phyloP scores from a whole-genome alignment of 2,329 filamentous ascomycete species.

The Tolypocladium pustulatum region DNA sequence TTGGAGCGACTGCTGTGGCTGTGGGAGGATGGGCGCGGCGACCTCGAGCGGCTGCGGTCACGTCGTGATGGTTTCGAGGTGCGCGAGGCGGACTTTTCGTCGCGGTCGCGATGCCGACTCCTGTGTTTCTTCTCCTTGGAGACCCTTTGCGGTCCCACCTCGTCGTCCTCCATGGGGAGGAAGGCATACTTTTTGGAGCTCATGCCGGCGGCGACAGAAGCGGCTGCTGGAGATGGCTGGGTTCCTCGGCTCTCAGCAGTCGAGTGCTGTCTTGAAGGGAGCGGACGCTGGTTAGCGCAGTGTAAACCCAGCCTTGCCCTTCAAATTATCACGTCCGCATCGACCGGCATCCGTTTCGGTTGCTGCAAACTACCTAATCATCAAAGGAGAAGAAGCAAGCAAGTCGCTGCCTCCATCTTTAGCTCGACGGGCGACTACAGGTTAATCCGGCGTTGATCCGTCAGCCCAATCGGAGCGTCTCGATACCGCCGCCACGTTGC shows the following conservation, averaged over 20 bases:
- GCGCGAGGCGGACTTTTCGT: conserved; percentile 11
- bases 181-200: conserved; percentile 55
- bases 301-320: neutral
- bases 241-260: neutral
- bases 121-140: conserved; percentile 37
- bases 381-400: neutral
- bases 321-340: neutral
- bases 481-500: conserved; percentile 9
- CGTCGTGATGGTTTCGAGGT: conserved; percentile 13
- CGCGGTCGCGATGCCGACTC: conserved; percentile 26
- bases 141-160: conserved; percentile 44
- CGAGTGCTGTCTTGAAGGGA: neutral
- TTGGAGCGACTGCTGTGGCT: conserved; percentile 23
- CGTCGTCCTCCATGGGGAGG: conserved; percentile 55
- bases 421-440: neutral
- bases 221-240: neutral
- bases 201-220: conserved; percentile 19
- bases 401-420: neutral
- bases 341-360: neutral
- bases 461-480: conserved; percentile 8
- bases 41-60: conserved; percentile 22
- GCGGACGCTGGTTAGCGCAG: neutral
- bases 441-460: conserved; percentile 13
- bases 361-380: neutral
- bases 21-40: conserved; percentile 15